Base-by-base conservation (phyloP, 2,329 filamentous ascomycete species). In the Colletotrichum sp. region DNA sequence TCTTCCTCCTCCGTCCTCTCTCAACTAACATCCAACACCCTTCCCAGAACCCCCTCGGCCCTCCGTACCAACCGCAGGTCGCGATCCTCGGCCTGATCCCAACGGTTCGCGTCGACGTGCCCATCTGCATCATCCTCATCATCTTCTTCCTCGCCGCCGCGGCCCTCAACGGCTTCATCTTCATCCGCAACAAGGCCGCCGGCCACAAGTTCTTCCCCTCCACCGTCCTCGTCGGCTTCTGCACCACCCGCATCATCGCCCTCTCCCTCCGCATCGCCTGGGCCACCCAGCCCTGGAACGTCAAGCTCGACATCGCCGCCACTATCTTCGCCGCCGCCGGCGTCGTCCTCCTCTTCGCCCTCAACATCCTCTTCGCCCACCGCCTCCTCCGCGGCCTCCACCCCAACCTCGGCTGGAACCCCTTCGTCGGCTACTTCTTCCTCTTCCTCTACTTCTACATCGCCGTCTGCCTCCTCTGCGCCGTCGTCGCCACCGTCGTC, bases 311-410 rank as follows among this genome's bases (percentile, higher is more conserved):
- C 80, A 89, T 92, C 76, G 92, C 93, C 9, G 91, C 94, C 5
- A 88, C 88, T 78, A 90, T 97, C 81, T 92, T 97, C 80, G 91
- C 95, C 73, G 91, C 92, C 60, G 93, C 94, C 0, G 95, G 95
- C 57, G 92, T 96, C 18, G 82, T 98, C 39, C 84, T 98, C 9
- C 86, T 98, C 30, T 96, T 95, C 84, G 85, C 96, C 80, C 87
- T 95, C 84, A 97, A 98, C 85, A 85, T 98, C 57, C 86, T 97
- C 80, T 95, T 96, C 81, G 86, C 93, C 0, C 94, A 95, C 84
- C 92, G 95, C 62, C 89, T 98, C 30, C 84, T 97, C 21, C 90
- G 95, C 70, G 94, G 94, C 6, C 90, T 92, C 62, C 94, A 96
- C 80, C 95, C 95, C 0, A 81, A 83, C 3, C 82, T 95, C 36